phyloP scores from a whole-genome alignment of 73 alveolate genomes.

The Blepharisma stoltei region DNA sequence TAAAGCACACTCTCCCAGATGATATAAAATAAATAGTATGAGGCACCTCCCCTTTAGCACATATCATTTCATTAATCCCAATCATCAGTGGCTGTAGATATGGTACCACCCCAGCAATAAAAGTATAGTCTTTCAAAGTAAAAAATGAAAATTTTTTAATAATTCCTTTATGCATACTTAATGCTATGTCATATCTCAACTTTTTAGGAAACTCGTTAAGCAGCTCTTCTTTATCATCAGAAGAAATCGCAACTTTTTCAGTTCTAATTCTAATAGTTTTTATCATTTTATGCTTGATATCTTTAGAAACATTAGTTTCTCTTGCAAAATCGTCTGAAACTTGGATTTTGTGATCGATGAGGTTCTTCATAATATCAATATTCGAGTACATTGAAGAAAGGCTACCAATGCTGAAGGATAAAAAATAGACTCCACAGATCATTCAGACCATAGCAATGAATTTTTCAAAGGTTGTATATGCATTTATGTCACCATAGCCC shows the following conservation, averaged over 20 bases:
- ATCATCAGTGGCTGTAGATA: not conserved
- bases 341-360: slow-evolving; percentile 37
- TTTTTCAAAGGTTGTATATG: slow-evolving; percentile 50
- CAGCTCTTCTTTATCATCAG: slow-evolving; percentile 15
- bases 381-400: slow-evolving; percentile 47
- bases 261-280: not conserved
- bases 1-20: slow-evolving; percentile 1
- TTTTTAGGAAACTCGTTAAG: slow-evolving; percentile 6
- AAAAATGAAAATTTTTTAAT: slow-evolving; percentile 16
- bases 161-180: slow-evolving; percentile 28
- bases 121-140: not conserved
- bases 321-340: not conserved
- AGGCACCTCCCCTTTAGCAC: slow-evolving; percentile 20
- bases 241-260: not conserved
- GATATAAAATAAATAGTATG: slow-evolving; percentile 1
- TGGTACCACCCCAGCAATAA: slow-evolving; percentile 1
- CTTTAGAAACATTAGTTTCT: slow-evolving; percentile 6
- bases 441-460: slow-evolving; percentile 58
- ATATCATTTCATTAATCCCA: not conserved
- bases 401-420: slow-evolving; percentile 66
- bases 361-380: slow-evolving; percentile 37
- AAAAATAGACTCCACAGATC: slow-evolving; percentile 70
- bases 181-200: slow-evolving; percentile 27
- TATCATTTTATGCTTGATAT: not conserved
- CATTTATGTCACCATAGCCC: slow-evolving; percentile 78